phyloP scores from a whole-genome alignment of 2,329 filamentous ascomycete genomes.

The Aureobasidium uvarum region DNA sequence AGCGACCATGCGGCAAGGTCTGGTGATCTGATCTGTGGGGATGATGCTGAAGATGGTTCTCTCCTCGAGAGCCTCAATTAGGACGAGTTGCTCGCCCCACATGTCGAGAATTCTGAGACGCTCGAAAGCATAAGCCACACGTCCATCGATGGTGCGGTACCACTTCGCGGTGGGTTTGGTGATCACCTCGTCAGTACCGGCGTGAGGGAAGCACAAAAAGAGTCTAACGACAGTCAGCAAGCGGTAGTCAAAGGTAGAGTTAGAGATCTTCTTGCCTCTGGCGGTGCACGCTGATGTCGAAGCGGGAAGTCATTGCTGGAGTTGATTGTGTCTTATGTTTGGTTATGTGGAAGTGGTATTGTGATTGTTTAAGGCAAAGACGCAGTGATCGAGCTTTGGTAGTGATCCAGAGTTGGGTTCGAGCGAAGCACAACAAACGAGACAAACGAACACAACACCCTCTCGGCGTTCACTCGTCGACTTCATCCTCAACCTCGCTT shows the following conservation, averaged over 20 bases:
- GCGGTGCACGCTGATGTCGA: background rate
- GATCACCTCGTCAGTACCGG: background rate
- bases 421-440: background rate
- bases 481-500: background rate
- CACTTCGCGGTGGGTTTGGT: background rate
- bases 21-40: background rate
- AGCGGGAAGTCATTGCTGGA: background rate
- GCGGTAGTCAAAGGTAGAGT: background rate
- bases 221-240: background rate
- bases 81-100: background rate
- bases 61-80: background rate
- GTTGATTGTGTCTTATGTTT: background rate
- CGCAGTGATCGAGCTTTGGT: background rate
- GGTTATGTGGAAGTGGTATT: background rate
- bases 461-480: background rate
- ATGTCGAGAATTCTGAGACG: background rate
- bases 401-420: background rate
- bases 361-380: background rate
- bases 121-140: background rate
- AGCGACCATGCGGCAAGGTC: background rate
- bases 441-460: background rate
- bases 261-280: background rate
- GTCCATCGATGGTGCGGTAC: background rate
- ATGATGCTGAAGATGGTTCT: background rate
- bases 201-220: background rate